A percentile compares a stretch with the other conserved stretches of the same genome.
phyloP scores from a whole-genome alignment of 169 alveolate species.

The Babesia sp. region DNA sequence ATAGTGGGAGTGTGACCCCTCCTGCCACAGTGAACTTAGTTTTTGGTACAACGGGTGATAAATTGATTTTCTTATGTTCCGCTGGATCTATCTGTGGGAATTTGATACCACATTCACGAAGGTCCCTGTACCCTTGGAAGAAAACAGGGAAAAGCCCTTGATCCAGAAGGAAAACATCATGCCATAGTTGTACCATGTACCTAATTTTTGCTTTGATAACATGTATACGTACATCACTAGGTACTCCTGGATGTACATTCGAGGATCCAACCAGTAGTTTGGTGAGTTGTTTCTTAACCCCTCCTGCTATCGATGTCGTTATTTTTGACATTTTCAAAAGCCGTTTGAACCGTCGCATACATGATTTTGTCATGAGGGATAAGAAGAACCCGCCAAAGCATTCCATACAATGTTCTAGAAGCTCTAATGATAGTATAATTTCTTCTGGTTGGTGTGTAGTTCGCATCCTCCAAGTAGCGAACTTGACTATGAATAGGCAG shows the following conservation, averaged over 20 bases:
- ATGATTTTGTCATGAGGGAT: constrained; percentile 69
- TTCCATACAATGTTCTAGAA: constrained; percentile 66
- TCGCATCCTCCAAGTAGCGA: constrained; percentile 70
- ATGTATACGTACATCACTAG: constrained; percentile 78
- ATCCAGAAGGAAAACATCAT: constrained; percentile 72
- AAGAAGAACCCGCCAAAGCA: constrained; percentile 70
- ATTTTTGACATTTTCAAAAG: constrained; percentile 68
- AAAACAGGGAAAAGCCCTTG: constrained; percentile 67
- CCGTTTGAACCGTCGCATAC: constrained; percentile 69
- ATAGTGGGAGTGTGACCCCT: constrained; percentile 21
- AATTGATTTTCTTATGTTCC: constrained; percentile 22
- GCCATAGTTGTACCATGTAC: constrained; percentile 74
- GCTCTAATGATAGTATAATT: constrained; percentile 72
- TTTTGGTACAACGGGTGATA: background rate
- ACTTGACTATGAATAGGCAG: constrained; percentile 63
- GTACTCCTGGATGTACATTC: constrained; percentile 77
- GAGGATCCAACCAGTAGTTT: constrained; percentile 69
- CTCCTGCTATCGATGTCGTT: constrained; percentile 69
- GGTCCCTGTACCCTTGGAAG: constrained; percentile 69
- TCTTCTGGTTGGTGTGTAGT: constrained; percentile 76
- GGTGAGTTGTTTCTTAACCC: constrained; percentile 72
- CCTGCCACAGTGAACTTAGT: background rate
- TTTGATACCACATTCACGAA: constrained; percentile 72
- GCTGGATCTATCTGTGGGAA: constrained; percentile 44
- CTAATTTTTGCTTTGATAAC: constrained; percentile 72